phyloP scores from a whole-genome alignment of 2,329 filamentous ascomycete genomes.

The Scytalidium sp. region DNA sequence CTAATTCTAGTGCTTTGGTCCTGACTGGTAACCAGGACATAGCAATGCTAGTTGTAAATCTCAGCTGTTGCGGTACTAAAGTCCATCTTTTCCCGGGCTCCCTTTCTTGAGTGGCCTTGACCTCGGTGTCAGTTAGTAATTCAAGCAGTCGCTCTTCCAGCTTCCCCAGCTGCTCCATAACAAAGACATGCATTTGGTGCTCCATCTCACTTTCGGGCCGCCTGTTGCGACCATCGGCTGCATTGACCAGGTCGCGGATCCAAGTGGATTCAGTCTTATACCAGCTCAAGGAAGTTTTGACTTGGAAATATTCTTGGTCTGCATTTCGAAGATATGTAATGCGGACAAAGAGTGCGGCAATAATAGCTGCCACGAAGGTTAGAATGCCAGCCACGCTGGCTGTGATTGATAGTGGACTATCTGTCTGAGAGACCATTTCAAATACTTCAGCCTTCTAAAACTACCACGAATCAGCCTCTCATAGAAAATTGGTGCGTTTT shows the following conservation, averaged over 20 bases:
- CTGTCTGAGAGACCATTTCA: too few species aligned
- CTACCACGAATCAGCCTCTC: too few species aligned
- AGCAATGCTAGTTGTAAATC: conserved; percentile 36
- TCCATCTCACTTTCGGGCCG: conserved; percentile 28
- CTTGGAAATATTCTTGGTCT: conserved; percentile 43
- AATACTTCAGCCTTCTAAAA: too few species aligned
- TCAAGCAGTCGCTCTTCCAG: conserved; percentile 43
- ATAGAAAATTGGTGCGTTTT: too few species aligned
- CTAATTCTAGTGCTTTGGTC: conserved; percentile 41
- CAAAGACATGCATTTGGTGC: conserved; percentile 44
- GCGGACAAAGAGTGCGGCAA: conserved; percentile 40
- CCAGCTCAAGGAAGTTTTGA: conserved; percentile 44
- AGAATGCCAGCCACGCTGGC: conserved; percentile 43
- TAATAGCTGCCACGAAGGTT: conserved; percentile 44
- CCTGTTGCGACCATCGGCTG: conserved; percentile 16
- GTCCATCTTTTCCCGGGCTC: conserved; percentile 32
- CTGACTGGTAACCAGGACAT: conserved; percentile 43
- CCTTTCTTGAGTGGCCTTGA: conserved; percentile 18
- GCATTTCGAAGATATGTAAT: conserved; percentile 43
- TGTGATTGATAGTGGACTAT: conserved; percentile 43
- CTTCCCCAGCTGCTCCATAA: conserved; percentile 43
- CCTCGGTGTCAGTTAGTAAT: conserved; percentile 41
- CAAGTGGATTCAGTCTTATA: conserved; percentile 47
- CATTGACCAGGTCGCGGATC: conserved; percentile 39
- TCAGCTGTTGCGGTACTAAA: conserved; percentile 35